These are phyloP conservation scores for Hypoxylon subgilvum DNA, from an alignment of 495 filamentous ascomycete species.

Conservation along the genomic window DNA sequence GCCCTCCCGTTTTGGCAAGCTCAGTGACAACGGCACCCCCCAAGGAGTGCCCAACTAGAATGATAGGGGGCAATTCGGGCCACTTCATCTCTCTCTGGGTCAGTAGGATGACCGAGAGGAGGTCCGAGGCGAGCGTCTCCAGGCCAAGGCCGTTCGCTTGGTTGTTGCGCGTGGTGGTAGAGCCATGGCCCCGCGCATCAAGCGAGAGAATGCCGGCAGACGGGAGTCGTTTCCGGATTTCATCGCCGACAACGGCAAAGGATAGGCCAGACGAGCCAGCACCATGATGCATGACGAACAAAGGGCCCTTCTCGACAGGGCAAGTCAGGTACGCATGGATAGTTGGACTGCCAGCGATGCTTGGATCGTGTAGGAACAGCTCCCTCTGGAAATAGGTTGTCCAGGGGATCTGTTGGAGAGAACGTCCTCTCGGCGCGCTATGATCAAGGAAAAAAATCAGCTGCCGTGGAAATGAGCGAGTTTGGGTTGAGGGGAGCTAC, in stretches of 20 bases:
- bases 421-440: conserved; percentile 47
- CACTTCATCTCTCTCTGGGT: conserved; percentile 71
- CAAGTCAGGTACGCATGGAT: conserved; percentile 88
- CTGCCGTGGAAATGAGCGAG: conserved; percentile 13
- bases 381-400: conserved; percentile 87
- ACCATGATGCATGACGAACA: conserved; percentile 90
- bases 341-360: conserved; percentile 42
- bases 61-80: conserved; percentile 71
- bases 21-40: conserved; percentile 95
- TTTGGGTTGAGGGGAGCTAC: conserved; percentile 49
- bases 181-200: conserved; percentile 87
- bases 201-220: conserved; percentile 81
- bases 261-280: conserved; percentile 88
- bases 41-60: conserved; percentile 92
- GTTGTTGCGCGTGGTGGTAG: conserved; percentile 59
- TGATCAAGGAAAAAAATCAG: conserved; percentile 32
- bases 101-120: conserved; percentile 70
- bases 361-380: conserved; percentile 66
- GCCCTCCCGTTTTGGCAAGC: conserved; percentile 67
- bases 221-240: conserved; percentile 79
- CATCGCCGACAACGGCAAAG: conserved; percentile 77
- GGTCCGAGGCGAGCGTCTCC: conserved; percentile 72
- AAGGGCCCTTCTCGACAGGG: conserved; percentile 65
- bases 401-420: conserved; percentile 73
- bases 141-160: conserved; percentile 66